These are phyloP conservation scores for Cryphonectria japonica DNA, from an alignment of 2,329 filamentous ascomycete species.

Conservation along the genomic window DNA sequence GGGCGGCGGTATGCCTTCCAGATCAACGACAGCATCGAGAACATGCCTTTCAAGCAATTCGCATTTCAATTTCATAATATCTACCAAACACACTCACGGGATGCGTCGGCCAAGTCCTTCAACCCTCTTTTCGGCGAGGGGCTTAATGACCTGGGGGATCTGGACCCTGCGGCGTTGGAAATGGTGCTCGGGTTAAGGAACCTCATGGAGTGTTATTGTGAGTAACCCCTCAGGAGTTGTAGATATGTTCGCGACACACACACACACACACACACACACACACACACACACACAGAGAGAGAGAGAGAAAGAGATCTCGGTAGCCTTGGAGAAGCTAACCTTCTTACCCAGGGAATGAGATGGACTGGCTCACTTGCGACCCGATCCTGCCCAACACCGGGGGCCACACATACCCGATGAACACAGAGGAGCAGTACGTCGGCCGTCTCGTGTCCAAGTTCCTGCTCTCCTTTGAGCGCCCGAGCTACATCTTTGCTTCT, in stretches of 20 bases:
- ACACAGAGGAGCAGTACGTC: constrained; percentile 55
- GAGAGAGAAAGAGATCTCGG: background rate
- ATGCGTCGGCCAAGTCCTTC: constrained; percentile 54
- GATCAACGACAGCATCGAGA: constrained; percentile 56
- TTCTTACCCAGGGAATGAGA: constrained; percentile 40
- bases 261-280: too few relatives aligned
- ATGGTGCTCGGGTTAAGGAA: constrained; percentile 51
- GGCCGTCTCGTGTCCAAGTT: constrained; percentile 59
- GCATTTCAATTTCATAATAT: constrained; percentile 63
- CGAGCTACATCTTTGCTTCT: constrained; percentile 51
- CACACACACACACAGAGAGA: too few relatives aligned
- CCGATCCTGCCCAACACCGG: constrained; percentile 51
- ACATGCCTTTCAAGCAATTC: constrained; percentile 64
- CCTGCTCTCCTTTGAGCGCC: constrained; percentile 57
- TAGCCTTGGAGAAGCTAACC: background rate
- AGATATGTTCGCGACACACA: background rate
- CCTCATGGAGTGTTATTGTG: constrained; percentile 49
- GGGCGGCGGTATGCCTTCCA: constrained; percentile 49
- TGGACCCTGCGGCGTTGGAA: constrained; percentile 50
- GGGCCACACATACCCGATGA: constrained; percentile 50
- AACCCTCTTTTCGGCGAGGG: constrained; percentile 57
- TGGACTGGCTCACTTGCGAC: constrained; percentile 51
- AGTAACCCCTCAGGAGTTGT: constrained; percentile 34
- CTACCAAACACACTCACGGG: constrained; percentile 59
- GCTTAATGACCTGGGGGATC: constrained; percentile 46